Conservation (phyloP, 2,329 filamentous ascomycete genomes). For the Cladosporium cucumerinum region DNA sequence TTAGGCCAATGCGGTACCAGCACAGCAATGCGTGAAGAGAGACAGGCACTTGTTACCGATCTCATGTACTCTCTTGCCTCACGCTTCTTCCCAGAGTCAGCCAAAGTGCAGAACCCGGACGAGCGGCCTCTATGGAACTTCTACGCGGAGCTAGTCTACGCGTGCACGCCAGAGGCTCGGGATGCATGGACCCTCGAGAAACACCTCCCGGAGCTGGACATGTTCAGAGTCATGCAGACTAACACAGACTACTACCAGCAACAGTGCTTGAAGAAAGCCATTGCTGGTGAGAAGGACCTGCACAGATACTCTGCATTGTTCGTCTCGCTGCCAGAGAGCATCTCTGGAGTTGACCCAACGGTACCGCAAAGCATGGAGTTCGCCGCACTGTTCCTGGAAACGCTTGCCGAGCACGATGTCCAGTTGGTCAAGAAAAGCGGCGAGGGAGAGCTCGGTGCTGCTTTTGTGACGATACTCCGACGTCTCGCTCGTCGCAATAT, state of each 20-base stretch:
- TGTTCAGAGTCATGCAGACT: constrained; percentile 3
- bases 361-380: constrained; percentile 14
- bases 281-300: not conserved
- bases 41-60: constrained; percentile 18
- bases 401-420: not conserved
- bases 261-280: constrained; percentile 5
- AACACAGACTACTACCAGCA: constrained; percentile 14
- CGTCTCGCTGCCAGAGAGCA: not conserved
- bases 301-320: constrained; percentile 5
- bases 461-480: not conserved
- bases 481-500: not conserved
- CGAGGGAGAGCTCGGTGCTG: not conserved
- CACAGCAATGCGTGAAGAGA: constrained; percentile 1
- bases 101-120: constrained; percentile 18
- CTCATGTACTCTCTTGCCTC: constrained; percentile 20
- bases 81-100: constrained; percentile 16
- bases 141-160: constrained; percentile 20
- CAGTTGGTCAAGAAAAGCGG: not conserved
- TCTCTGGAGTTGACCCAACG: not conserved
- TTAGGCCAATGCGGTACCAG: constrained; percentile 18
- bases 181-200: constrained; percentile 12
- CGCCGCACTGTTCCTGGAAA: constrained; percentile 7
- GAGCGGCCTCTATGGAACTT: constrained; percentile 18
- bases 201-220: not conserved
- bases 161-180: constrained; percentile 19